These are phyloP conservation scores for Cenococcum geophilum DNA, from an alignment of 495 filamentous ascomycete genomes.

Conservation along the genomic window DNA sequence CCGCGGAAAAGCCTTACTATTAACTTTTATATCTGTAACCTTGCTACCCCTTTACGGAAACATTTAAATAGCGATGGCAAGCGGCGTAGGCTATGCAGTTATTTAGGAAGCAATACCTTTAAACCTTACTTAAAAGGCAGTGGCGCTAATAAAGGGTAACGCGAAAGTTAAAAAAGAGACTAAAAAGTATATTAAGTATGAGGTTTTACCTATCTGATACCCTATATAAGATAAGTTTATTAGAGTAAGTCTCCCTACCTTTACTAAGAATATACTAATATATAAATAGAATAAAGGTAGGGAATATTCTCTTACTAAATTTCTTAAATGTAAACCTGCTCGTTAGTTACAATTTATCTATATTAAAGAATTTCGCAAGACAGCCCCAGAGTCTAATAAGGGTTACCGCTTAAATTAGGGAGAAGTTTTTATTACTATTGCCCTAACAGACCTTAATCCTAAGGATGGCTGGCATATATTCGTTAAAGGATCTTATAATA, in stretches of 20 bases:
- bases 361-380: neutral
- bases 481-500: too few relatives aligned
- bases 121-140: neutral
- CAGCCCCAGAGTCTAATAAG: neutral
- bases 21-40: neutral
- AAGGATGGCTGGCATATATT: too few relatives aligned
- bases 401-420: too few relatives aligned
- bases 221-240: constrained; percentile 1
- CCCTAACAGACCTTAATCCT: too few relatives aligned
- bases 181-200: neutral
- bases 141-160: neutral
- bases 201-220: neutral
- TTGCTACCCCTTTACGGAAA: neutral
- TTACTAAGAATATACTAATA: neutral
- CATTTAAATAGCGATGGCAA: constrained; percentile 1
- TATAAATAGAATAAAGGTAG: neutral
- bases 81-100: constrained; percentile 3
- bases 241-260: neutral
- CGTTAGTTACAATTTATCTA: neutral
- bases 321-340: neutral
- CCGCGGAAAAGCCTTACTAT: too few relatives aligned
- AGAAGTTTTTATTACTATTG: too few relatives aligned
- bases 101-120: neutral
- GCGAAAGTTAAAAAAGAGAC: neutral
- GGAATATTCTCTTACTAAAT: neutral